Evolutionary conservation across 495 filamentous ascomycete genomes (phyloP).

Genomic region (Letharia columbiana): DNA sequence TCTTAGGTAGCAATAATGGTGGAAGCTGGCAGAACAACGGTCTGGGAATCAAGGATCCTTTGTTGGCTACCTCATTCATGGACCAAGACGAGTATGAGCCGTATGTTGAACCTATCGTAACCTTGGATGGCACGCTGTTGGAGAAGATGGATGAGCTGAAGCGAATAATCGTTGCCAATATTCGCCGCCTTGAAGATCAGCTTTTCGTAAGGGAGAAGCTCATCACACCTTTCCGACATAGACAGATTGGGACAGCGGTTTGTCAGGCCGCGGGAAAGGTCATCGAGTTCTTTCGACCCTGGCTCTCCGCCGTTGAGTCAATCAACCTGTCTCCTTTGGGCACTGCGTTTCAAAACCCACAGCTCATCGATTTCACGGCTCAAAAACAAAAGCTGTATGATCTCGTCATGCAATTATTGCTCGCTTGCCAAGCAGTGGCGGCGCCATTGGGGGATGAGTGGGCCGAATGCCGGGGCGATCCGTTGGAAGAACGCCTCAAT

Average conservation of each 20-base stretch:
- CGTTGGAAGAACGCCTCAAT: slow-evolving; percentile 80
- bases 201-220: slow-evolving; percentile 69
- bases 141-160: slow-evolving; percentile 79
- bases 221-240: slow-evolving; percentile 60
- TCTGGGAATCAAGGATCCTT: slow-evolving; percentile 55
- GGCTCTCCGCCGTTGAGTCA: slow-evolving; percentile 79
- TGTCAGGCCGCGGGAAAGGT: slow-evolving; percentile 68
- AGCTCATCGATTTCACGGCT: slow-evolving; percentile 74
- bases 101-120: slow-evolving; percentile 59
- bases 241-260: slow-evolving; percentile 62
- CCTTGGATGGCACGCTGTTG: slow-evolving; percentile 65
- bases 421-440: slow-evolving; percentile 79
- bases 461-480: slow-evolving; percentile 82
- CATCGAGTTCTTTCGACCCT: slow-evolving; percentile 76
- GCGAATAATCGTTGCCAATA: slow-evolving; percentile 66
- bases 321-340: slow-evolving; percentile 65
- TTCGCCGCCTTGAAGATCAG: slow-evolving; percentile 77
- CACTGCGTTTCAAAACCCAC: slow-evolving; percentile 69
- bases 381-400: slow-evolving; percentile 93
- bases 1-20: slow-evolving; percentile 68
- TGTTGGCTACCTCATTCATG: slow-evolving; percentile 66
- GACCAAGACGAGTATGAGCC: slow-evolving; percentile 68
- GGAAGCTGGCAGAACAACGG: slow-evolving; percentile 94
- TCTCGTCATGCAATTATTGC: slow-evolving; percentile 76
- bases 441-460: slow-evolving; percentile 91